A percentile compares a stretch with the other conserved stretches of the same genome.
These are phyloP conservation scores for Fusarium sp. DNA, from an alignment of 2,329 filamentous ascomycete species.

Conservation along the genomic window DNA sequence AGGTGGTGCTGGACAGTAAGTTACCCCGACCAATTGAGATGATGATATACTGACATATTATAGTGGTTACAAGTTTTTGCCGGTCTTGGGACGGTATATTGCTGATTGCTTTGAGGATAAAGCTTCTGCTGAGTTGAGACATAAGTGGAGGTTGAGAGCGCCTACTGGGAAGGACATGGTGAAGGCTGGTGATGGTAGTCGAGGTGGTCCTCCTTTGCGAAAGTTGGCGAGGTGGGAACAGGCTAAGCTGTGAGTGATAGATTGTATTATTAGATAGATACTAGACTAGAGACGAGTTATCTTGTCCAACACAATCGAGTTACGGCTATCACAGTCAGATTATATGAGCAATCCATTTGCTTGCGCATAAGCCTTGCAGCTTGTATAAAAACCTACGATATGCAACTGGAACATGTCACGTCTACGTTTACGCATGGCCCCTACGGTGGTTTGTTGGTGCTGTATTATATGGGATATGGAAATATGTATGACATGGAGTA, in stretches of 20 bases:
- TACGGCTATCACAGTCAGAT: not conserved
- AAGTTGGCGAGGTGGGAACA: conserved; percentile 44
- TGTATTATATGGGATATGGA: conserved; percentile 40
- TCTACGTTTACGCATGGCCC: conserved; percentile 42
- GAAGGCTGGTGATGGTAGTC: conserved; percentile 48
- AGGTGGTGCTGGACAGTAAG: conserved; percentile 50
- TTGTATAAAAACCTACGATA: not conserved
- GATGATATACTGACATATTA: not conserved
- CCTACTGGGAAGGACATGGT: conserved; percentile 9
- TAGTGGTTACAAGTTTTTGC: conserved; percentile 42
- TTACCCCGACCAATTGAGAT: rapidly evolving
- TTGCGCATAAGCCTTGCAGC: too few species aligned
- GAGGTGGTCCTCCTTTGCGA: conserved; percentile 47
- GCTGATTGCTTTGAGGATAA: conserved; percentile 52
- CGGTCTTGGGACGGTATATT: conserved; percentile 39
- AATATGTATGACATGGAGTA: conserved; percentile 34
- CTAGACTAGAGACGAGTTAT: not conserved
- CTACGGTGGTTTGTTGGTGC: conserved; percentile 38
- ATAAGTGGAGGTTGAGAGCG: conserved; percentile 48
- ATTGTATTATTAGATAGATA: not conserved
- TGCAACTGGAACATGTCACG: conserved; percentile 16
- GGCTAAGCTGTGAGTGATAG: conserved; percentile 39
- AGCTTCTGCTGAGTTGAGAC: conserved; percentile 42
- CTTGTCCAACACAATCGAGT: not conserved
- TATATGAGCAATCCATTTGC: not conserved